Conservation (phyloP, 2,329 filamentous ascomycete species). For the Phialophora tarda region DNA sequence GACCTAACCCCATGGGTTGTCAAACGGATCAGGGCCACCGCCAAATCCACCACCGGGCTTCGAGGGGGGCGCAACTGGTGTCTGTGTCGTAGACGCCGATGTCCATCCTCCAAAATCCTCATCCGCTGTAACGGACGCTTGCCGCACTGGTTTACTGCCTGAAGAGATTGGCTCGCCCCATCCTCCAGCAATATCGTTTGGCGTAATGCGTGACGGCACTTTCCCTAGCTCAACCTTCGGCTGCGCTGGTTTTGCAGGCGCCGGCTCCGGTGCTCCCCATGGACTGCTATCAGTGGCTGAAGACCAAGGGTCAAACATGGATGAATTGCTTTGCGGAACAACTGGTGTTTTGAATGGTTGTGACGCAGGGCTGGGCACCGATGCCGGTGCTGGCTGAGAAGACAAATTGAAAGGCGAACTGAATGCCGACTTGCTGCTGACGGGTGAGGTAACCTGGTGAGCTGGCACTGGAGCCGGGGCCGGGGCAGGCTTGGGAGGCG, state of each 20-base stretch:
- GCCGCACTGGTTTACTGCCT: conserved; percentile 45
- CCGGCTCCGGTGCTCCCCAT: conserved; percentile 72
- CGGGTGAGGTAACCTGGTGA: conserved; percentile 43
- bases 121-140: conserved; percentile 77
- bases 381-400: conserved; percentile 51
- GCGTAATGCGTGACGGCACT: conserved; percentile 55
- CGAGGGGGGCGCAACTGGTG: conserved; percentile 29
- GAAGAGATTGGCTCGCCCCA: conserved; percentile 59
- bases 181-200: conserved; percentile 70
- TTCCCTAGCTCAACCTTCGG: conserved; percentile 43
- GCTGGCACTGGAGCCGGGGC: conserved; percentile 33
- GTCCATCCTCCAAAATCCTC: conserved; percentile 98
- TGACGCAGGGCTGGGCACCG: conserved; percentile 44
- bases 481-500: conserved; percentile 45
- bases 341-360: conserved; percentile 45
- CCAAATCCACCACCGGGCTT: conserved; percentile 38
- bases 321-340: conserved; percentile 41
- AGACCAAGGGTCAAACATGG: conserved; percentile 78
- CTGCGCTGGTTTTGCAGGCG: conserved; percentile 44
- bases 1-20: conserved; percentile 39
- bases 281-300: conserved; percentile 64
- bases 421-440: conserved; percentile 43
- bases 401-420: conserved; percentile 85
- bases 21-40: conserved; percentile 38
- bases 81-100: conserved; percentile 66